Conservation (phyloP, 2,329 filamentous ascomycete species). For the Stemphylium beticola region DNA sequence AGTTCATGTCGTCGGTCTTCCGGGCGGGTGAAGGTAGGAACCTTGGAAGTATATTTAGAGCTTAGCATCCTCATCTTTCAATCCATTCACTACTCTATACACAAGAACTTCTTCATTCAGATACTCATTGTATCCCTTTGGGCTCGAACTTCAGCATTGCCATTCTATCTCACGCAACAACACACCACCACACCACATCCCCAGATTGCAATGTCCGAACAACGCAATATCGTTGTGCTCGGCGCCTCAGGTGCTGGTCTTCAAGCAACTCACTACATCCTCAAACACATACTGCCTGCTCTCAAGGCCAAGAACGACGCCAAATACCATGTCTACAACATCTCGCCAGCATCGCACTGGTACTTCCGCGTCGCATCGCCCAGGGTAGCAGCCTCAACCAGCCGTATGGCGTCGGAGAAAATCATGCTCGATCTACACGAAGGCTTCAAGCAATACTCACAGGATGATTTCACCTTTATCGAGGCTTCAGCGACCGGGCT, state of each 20-base stretch:
- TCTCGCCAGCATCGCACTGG: constrained; percentile 61
- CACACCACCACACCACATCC: background rate
- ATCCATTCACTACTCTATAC: background rate
- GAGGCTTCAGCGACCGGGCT: constrained; percentile 57
- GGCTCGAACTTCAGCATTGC: background rate
- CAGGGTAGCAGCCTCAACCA: constrained; percentile 58
- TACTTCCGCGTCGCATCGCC: constrained; percentile 63
- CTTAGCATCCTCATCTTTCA: background rate
- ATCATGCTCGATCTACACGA: constrained; percentile 58
- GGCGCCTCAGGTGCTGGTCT: constrained; percentile 42
- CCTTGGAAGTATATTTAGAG: constrained; percentile 11
- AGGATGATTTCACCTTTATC: constrained; percentile 58
- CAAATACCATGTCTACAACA: constrained; percentile 60
- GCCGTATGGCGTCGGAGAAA: constrained; percentile 55
- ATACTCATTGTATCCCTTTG: background rate
- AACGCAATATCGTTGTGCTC: constrained; percentile 46
- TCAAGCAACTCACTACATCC: constrained; percentile 41
- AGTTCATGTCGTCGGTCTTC: background rate
- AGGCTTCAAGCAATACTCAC: constrained; percentile 58
- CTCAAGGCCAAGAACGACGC: constrained; percentile 39
- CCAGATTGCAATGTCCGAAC: constrained; percentile 31
- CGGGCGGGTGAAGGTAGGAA: background rate
- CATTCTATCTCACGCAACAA: background rate
- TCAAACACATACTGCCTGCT: constrained; percentile 44
- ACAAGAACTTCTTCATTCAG: background rate